A percentile compares a stretch with the other conserved stretches of the same genome.
These are phyloP conservation scores for Hyaloscypha variabilis DNA, from an alignment of 495 filamentous ascomycete species.

Conservation along the genomic window DNA sequence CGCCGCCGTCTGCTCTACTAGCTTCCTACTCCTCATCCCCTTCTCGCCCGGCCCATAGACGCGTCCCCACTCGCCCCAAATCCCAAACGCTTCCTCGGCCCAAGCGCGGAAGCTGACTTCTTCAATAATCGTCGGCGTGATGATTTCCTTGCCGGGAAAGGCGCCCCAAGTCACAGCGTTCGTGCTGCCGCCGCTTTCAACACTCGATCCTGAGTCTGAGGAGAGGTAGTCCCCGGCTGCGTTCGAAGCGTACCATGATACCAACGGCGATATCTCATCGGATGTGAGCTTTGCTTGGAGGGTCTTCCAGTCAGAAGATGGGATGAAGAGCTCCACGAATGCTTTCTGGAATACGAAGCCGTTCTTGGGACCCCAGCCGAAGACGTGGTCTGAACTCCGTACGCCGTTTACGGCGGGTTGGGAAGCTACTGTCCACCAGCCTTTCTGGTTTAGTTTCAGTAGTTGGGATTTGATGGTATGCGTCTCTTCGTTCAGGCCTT, in stretches of 20 bases:
- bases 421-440: slow-evolving; percentile 97
- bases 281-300: slow-evolving; percentile 63
- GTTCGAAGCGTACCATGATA: slow-evolving; percentile 88
- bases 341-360: slow-evolving; percentile 98
- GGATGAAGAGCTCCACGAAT: slow-evolving; percentile 94
- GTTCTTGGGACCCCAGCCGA: slow-evolving; percentile 91
- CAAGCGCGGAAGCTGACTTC: slow-evolving; percentile 93
- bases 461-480: slow-evolving; percentile 74
- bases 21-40: slow-evolving; percentile 50
- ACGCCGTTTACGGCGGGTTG: slow-evolving; percentile 92
- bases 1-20: slow-evolving; percentile 65
- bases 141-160: slow-evolving; percentile 95
- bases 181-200: slow-evolving; percentile 48
- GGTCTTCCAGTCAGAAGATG: slow-evolving; percentile 65
- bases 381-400: slow-evolving; percentile 71
- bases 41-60: slow-evolving; percentile 57
- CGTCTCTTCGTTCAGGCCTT: slow-evolving; percentile 84
- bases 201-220: slow-evolving; percentile 49
- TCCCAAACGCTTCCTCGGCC: slow-evolving; percentile 93
- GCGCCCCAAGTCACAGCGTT: slow-evolving; percentile 98
- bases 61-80: slow-evolving; percentile 91
- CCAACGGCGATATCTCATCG: slow-evolving; percentile 57
- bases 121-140: slow-evolving; percentile 97
- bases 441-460: slow-evolving; percentile 73
- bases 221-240: slow-evolving; percentile 69